Percentiles rank a stretch among this genome's conserved stretches.
Conservation (phyloP, 768 basidiomycete genomes). For the Trametes cubensis region DNA sequence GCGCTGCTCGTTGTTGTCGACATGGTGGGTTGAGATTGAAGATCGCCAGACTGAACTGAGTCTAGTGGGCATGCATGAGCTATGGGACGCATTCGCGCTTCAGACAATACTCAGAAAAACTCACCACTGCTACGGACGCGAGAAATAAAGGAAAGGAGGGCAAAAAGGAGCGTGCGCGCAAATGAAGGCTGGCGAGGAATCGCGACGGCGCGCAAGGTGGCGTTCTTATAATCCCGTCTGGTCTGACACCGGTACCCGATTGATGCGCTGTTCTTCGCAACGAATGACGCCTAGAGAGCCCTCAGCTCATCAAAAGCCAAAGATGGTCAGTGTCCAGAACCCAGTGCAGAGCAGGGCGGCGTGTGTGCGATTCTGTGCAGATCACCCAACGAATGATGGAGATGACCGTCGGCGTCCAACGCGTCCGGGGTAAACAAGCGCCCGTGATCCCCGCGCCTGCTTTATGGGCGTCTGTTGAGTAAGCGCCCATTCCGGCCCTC, state of each 20-base stretch:
- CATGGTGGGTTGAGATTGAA: conserved; percentile 8
- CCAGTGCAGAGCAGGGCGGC: neutral
- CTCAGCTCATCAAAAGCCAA: conserved; percentile 17
- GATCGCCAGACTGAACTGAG: conserved; percentile 11
- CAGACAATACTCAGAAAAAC: neutral
- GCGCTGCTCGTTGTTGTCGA: conserved; percentile 11
- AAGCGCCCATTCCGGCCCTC: neutral
- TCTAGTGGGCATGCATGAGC: neutral
- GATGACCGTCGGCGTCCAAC: conserved; percentile 7
- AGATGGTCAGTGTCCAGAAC: conserved; percentile 17
- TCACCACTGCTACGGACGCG: neutral
- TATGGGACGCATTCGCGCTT: no score
- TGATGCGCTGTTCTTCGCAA: conserved; percentile 23
- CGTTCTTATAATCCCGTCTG: conserved; percentile 8
- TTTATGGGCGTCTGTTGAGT: no score
- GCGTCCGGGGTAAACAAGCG: neutral
- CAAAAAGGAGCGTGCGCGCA: conserved; percentile 11
- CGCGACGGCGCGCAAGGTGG: neutral
- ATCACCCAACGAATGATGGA: conserved; percentile 4
- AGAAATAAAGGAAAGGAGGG: neutral
- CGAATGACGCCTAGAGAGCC: conserved; percentile 9
- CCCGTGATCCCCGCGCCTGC: neutral
- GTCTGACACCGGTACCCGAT: neutral
- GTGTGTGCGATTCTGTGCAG: conserved; percentile 9
- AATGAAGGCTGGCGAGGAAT: conserved; percentile 10